Base-by-base conservation (phyloP, 1,139 yeast species). In the Geotrichum carabidarum region DNA sequence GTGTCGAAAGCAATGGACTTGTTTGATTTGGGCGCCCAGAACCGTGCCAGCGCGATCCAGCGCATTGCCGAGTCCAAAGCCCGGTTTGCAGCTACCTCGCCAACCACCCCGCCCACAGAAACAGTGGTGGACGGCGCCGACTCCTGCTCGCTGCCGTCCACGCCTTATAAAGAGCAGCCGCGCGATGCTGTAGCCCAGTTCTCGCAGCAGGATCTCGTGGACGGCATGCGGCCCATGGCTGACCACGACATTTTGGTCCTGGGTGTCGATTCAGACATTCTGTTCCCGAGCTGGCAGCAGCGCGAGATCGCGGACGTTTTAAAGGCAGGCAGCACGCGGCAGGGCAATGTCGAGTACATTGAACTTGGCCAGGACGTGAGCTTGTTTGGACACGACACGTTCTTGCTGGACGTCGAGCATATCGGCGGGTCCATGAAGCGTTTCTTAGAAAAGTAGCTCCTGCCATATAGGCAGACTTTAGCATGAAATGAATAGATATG, bases 281-380 rank as follows among this genome's bases (percentile, higher is more conserved):
- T 90, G 54, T 90, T 90, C 74, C 98, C 98, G 0, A 89, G 85
- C 42, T 88, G 96, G 95, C 97, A 91, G 71, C 98, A 90, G 69
- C 73, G 84, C 54, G 97, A 91, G 67, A 83, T 89, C 54, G 84
- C 82, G 35, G 79, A 80, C 15, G 81, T 83, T 37, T 74, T 90
- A 50, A 72, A 71, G 54, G 72, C 75, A 40, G 58, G 55, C 18
- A 53, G 52, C 30, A 44, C 48, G 8, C 17, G n/a, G 11, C 45
- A 48, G 14, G 50, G 53, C 7, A 50, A 51, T 15, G 41, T 56
- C 9, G 73, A 74, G 57, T 88, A 88, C 67, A 76, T 83, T 54
- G 97, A 90, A 66, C 75, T 90, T 56, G 82, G 90, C 36, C 82
- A 81, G 55, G 87, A 86, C 50, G 76, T 86, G 40, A 84, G 94